Evolutionary conservation across 306 rosid species (phyloP).

Genomic region (Prunus dulcis): DNA sequence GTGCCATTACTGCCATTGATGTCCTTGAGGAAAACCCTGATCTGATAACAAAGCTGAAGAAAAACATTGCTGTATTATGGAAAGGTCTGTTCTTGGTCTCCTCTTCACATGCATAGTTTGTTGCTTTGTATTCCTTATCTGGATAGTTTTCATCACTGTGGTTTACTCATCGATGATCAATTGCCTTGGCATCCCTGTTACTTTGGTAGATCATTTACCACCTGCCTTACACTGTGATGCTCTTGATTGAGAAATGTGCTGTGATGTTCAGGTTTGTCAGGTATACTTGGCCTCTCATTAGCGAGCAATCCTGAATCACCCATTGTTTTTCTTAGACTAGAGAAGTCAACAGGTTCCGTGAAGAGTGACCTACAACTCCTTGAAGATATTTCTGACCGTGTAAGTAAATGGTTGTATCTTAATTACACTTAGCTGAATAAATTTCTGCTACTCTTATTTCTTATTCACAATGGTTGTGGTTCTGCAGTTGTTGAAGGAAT

Average conservation of each 20-base stretch:
- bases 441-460: constrained; percentile 3
- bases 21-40: constrained; percentile 79
- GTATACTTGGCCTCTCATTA: constrained; percentile 52
- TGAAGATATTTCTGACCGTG: constrained; percentile 61
- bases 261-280: constrained; percentile 59
- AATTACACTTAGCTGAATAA: neutral
- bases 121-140: neutral
- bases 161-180: constrained; percentile 1
- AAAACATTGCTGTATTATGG: constrained; percentile 55
- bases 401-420: constrained; percentile 35
- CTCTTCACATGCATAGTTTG: neutral
- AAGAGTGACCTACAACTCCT: constrained; percentile 65
- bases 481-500: constrained; percentile 71
- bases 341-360: constrained; percentile 63
- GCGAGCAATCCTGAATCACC: constrained; percentile 87
- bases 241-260: constrained; percentile 9
- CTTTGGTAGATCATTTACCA: neutral
- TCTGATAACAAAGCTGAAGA: constrained; percentile 65
- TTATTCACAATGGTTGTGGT: constrained; percentile 15
- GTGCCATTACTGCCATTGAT: constrained; percentile 86
- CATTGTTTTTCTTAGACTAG: constrained; percentile 70
- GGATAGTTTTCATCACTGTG: neutral
- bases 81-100: constrained; percentile 56
- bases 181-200: neutral
- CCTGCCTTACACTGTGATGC: neutral